phyloP scores from a whole-genome alignment of 139 green algal species.

The Chlamydomonas sp. region DNA sequence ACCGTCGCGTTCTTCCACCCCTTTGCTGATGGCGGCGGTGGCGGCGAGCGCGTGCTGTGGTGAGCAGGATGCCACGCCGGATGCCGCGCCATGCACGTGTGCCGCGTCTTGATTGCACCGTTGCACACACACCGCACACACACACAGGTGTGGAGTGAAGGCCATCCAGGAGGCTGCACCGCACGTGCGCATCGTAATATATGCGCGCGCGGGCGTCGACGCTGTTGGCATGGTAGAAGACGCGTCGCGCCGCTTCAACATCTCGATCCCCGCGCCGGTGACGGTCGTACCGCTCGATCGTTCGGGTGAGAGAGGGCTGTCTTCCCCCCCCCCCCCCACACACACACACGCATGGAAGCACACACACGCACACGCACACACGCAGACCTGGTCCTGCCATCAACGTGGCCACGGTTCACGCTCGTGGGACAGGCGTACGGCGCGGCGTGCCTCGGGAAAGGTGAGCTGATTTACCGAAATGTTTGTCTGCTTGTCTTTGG shows the following conservation, averaged over 20 bases:
- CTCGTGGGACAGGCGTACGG: constrained; percentile 73
- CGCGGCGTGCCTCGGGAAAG: constrained; percentile 51
- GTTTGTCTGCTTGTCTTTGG: too few species aligned
- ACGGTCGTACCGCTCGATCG: constrained; percentile 16
- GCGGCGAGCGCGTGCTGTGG: constrained; percentile 93
- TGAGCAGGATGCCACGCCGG: constrained; percentile 27
- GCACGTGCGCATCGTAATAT: constrained; percentile 41
- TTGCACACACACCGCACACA: too few species aligned
- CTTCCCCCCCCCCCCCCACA: constrained; percentile 4
- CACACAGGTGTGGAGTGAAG: constrained; percentile 49
- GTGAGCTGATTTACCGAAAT: too few species aligned
- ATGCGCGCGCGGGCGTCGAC: constrained; percentile 44
- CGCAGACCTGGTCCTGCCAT: constrained; percentile 42
- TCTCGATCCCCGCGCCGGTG: constrained; percentile 40
- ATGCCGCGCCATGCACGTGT: too few species aligned
- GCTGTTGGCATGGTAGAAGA: constrained; percentile 39
- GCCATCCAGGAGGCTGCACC: constrained; percentile 17
- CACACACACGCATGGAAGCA: neutral
- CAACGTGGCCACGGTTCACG: constrained; percentile 77
- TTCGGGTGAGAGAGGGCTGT: too few species aligned
- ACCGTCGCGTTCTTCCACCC: constrained; percentile 90
- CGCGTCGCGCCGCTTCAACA: constrained; percentile 58
- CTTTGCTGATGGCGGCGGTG: constrained; percentile 80
- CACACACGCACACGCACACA: neutral
- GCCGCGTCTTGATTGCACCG: neutral